Percentiles rank a stretch among this genome's conserved stretches.
Conservation (phyloP, 2,329 filamentous ascomycete genomes). For the Penicillium sp. region DNA sequence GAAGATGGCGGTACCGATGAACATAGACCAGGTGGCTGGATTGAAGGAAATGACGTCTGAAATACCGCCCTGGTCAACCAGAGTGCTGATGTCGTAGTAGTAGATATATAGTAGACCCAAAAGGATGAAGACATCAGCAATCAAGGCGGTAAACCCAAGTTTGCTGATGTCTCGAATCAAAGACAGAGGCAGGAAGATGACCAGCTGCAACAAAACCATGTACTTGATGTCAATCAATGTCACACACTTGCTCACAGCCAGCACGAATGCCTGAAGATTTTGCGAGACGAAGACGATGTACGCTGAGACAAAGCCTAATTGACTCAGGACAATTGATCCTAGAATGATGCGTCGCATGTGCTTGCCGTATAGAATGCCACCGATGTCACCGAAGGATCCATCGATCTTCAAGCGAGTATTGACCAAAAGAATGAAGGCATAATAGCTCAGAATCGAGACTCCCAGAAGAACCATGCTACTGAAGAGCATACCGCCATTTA, state of each 20-base stretch:
- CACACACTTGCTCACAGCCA: conserved; percentile 84
- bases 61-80: conserved; percentile 68
- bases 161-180: conserved; percentile 96
- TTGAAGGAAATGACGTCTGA: conserved; percentile 92
- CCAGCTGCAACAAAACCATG: conserved; percentile 90
- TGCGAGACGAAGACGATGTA: conserved; percentile 97
- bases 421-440: conserved; percentile 93
- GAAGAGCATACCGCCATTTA: conserved; percentile 97
- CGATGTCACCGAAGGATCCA: conserved; percentile 97
- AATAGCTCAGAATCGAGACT: conserved; percentile 86
- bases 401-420: conserved; percentile 79
- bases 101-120: conserved; percentile 90
- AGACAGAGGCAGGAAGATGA: conserved; percentile 91
- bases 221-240: conserved; percentile 81
- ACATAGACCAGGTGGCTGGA: conserved; percentile 86
- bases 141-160: conserved; percentile 87
- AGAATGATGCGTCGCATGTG: conserved; percentile 88
- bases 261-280: conserved; percentile 90
- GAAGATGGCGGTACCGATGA: conserved; percentile 98
- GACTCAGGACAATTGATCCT: conserved; percentile 87
- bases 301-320: conserved; percentile 89
- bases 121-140: conserved; percentile 92
- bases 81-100: conserved; percentile 88
- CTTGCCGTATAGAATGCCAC: conserved; percentile 83
- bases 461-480: conserved; percentile 85